Evolutionary conservation across 1,284 basidiomycete species (phyloP).

Genomic region (Ustilago bromivora): DNA sequence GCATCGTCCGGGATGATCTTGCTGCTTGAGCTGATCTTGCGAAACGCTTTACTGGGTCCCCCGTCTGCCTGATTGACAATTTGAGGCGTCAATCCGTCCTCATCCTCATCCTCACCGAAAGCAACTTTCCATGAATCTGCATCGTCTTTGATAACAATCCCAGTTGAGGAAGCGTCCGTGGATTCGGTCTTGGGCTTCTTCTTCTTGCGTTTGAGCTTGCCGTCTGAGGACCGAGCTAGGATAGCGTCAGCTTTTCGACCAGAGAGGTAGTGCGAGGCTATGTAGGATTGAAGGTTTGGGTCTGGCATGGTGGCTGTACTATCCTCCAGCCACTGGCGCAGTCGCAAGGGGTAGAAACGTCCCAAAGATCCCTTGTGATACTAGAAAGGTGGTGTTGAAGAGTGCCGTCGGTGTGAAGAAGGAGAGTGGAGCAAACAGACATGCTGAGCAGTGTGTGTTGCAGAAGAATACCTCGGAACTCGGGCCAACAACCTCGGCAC

Average conservation of each 20-base stretch:
- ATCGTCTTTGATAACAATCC: conserved; percentile 60
- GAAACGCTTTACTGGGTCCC: conserved; percentile 26
- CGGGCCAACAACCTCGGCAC: conserved; percentile 4
- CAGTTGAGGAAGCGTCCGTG: conserved; percentile 12
- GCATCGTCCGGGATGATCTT: neutral
- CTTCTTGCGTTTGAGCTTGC: conserved; percentile 76
- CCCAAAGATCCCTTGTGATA: neutral
- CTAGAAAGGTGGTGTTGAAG: neutral
- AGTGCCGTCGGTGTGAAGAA: neutral
- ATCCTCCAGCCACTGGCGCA: neutral
- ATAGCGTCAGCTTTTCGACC: conserved; percentile 97
- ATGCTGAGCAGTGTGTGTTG: neutral
- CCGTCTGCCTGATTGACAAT: conserved; percentile 19
- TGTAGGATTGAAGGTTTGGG: conserved; percentile 72
- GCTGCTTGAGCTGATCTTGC: conserved; percentile 22
- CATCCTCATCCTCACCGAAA: conserved; percentile 43
- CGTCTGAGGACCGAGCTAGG: conserved; percentile 75
- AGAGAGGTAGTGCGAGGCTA: conserved; percentile 84
- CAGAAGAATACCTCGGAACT: conserved; percentile 18
- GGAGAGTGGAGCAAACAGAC: conserved; percentile 4
- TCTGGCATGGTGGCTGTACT: conserved; percentile 53
- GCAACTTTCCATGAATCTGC: conserved; percentile 45
- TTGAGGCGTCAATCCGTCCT: conserved; percentile 42
- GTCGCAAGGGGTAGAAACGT: no score
- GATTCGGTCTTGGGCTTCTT: conserved; percentile 74